These are phyloP conservation scores for California macrophylla DNA, from an alignment of 441 rosid genomes.

Conservation along the genomic window DNA sequence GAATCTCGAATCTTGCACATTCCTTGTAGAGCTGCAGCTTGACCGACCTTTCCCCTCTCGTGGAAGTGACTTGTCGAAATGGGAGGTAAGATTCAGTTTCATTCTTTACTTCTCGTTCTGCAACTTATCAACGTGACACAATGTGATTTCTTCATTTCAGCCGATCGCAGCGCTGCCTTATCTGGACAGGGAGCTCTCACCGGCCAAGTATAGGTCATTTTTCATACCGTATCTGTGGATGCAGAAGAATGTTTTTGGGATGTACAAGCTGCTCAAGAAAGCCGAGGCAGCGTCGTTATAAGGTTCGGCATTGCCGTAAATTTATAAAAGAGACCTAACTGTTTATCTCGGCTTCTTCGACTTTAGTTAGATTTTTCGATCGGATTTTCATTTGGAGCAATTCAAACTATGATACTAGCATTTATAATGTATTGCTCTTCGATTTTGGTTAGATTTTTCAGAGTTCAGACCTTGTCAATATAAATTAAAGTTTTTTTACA, in stretches of 20 bases:
- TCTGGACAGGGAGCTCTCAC: constrained; percentile 84
- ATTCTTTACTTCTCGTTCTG: background rate
- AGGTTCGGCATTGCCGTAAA: background rate
- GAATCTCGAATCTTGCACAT: constrained; percentile 60
- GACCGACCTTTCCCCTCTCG: constrained; percentile 51
- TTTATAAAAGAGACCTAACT: background rate
- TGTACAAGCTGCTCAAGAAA: constrained; percentile 48
- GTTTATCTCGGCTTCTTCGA: background rate
- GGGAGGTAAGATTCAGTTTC: constrained; percentile 53
- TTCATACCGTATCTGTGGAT: constrained; percentile 83
- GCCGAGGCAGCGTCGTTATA: background rate
- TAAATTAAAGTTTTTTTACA: too few species aligned
- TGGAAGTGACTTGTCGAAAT: constrained; percentile 71
- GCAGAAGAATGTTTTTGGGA: constrained; percentile 71
- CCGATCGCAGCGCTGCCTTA: constrained; percentile 64
- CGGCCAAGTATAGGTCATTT: constrained; percentile 67
- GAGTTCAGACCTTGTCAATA: too few species aligned
- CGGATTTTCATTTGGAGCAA: background rate
- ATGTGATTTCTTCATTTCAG: constrained; percentile 29
- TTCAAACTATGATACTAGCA: too few species aligned
- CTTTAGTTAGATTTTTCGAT: background rate
- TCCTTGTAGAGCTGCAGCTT: constrained; percentile 81
- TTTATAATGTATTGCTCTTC: too few species aligned
- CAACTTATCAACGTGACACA: background rate
- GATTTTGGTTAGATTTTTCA: too few species aligned